These are phyloP conservation scores for Ceratocystis ficicola DNA, from an alignment of 2,329 filamentous ascomycete species.

Conservation along the genomic window DNA sequence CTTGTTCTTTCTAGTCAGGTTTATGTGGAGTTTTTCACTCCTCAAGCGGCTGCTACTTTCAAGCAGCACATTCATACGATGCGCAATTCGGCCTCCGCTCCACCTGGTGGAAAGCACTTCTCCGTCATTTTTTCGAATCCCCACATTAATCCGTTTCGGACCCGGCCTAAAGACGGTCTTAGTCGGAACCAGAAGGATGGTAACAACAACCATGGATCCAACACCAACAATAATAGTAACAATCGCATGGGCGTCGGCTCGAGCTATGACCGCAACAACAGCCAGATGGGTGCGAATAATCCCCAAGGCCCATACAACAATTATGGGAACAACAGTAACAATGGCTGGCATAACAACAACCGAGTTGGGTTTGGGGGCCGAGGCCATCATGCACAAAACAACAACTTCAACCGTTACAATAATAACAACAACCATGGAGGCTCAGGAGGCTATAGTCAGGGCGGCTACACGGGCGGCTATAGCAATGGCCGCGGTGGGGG, in stretches of 20 bases:
- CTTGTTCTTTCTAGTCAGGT: constrained; percentile 43
- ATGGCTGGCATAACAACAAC: constrained; percentile 29
- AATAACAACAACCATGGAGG: constrained; percentile 20
- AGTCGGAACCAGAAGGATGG: constrained; percentile 23
- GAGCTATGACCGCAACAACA: constrained; percentile 36
- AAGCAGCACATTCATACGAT: constrained; percentile 69
- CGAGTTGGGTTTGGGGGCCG: constrained; percentile 36
- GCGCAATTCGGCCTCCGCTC: constrained; percentile 33
- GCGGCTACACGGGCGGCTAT: constrained; percentile 26
- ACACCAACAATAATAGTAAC: constrained; percentile 1
- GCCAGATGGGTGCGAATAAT: constrained; percentile 31
- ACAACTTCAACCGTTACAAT: constrained; percentile 21
- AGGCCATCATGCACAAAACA: constrained; percentile 20
- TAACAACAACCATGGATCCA: background rate
- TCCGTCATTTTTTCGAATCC: constrained; percentile 64
- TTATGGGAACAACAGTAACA: constrained; percentile 40
- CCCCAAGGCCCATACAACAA: constrained; percentile 33
- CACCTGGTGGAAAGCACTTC: constrained; percentile 54
- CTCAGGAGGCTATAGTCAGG: constrained; percentile 25
- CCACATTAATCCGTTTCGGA: constrained; percentile 75
- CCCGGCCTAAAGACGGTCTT: constrained; percentile 67
- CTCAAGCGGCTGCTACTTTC: constrained; percentile 71
- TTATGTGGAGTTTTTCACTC: constrained; percentile 72
- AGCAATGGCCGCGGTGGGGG: constrained; percentile 33
- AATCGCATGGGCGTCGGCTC: constrained; percentile 51